A percentile compares a stretch with the other conserved stretches of the same genome.
Conservation (phyloP, 2,329 filamentous ascomycete genomes). For the Fusarium pininemorale region DNA sequence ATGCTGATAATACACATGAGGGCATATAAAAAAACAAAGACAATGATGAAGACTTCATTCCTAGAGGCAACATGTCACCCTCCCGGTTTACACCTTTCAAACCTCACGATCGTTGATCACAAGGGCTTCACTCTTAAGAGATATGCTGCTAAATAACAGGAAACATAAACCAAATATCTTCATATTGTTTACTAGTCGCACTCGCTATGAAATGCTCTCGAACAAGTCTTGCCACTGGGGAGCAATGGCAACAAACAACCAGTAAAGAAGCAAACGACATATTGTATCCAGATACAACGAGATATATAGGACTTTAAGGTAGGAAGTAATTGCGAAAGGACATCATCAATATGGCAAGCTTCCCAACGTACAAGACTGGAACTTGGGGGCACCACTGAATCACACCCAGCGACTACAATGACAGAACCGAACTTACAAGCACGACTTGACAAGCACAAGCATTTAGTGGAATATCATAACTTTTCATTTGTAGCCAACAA, state of each 20-base stretch:
- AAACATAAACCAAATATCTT: neutral
- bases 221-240: too few relatives aligned
- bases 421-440: neutral
- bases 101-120: neutral
- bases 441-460: neutral
- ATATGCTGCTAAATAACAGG: neutral
- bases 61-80: neutral
- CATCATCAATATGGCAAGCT: neutral
- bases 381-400: neutral
- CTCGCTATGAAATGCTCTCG: too few relatives aligned
- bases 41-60: neutral
- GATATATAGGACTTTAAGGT: neutral
- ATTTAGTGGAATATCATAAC: conserved; percentile 7
- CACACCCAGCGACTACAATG: neutral
- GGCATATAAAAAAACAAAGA: too few relatives aligned
- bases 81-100: neutral
- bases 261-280: neutral
- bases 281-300: neutral
- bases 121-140: neutral
- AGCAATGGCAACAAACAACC: neutral
- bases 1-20: neutral
- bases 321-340: neutral
- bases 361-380: neutral
- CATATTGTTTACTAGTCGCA: neutral
- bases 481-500: conserved; percentile 23